Evolutionary conservation across 2,329 filamentous ascomycete species (phyloP).

Genomic region (Fusarium liriodendri): DNA sequence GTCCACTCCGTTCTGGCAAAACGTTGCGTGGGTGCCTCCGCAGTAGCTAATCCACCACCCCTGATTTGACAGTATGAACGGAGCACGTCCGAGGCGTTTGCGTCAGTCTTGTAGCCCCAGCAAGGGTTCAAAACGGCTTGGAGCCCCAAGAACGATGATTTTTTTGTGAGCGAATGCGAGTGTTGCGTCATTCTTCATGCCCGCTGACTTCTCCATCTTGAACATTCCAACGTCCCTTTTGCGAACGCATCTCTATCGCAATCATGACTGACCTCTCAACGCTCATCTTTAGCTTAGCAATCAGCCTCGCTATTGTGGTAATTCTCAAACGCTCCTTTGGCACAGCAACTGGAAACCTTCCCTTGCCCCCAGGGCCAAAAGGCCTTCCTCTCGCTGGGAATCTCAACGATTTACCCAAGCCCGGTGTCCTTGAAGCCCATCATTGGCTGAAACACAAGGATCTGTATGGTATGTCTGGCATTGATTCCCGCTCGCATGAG

Average conservation of each 20-base stretch:
- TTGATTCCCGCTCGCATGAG: neutral
- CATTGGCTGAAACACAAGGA: conserved; percentile 38
- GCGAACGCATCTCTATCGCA: neutral
- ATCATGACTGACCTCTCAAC: neutral
- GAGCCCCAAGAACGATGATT: neutral
- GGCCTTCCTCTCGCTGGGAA: conserved; percentile 29
- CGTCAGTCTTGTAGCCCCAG: neutral
- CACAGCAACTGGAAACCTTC: neutral
- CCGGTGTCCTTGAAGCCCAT: conserved; percentile 11
- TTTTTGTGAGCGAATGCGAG: neutral
- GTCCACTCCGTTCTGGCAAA: neutral
- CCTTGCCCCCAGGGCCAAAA: conserved; percentile 30
- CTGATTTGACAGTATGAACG: neutral
- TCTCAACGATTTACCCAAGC: conserved; percentile 23
- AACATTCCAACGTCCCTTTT: neutral
- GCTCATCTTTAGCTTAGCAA: neutral
- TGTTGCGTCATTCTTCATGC: neutral
- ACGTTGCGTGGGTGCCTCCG: neutral
- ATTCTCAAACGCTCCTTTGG: neutral
- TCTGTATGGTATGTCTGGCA: conserved; percentile 12
- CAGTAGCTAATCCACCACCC: neutral
- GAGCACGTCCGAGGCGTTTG: neutral
- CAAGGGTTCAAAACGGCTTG: neutral
- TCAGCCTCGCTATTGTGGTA: neutral
- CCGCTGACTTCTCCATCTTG: neutral